These are phyloP conservation scores for Nevesoporus exiguus DNA, from an alignment of 768 basidiomycete species.

Conservation along the genomic window DNA sequence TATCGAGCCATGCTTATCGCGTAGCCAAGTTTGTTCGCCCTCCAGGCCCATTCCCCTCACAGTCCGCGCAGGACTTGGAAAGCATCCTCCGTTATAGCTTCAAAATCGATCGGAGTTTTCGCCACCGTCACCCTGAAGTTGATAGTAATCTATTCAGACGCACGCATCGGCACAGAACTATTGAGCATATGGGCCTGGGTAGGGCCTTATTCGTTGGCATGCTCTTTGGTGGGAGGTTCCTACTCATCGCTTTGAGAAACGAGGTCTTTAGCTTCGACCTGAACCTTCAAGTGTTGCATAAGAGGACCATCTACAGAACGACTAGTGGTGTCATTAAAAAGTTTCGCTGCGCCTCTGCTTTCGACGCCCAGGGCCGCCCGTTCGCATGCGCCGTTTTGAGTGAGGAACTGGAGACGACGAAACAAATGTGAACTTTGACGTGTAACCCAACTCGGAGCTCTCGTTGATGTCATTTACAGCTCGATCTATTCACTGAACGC, in stretches of 20 bases:
- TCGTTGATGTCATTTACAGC: constrained; percentile 4
- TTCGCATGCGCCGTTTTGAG: neutral
- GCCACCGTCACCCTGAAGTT: neutral
- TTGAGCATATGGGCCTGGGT: neutral
- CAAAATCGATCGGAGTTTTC: constrained; percentile 8
- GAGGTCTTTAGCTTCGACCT: constrained; percentile 9
- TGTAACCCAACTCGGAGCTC: too few relatives aligned
- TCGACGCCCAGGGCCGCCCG: neutral
- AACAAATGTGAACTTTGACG: neutral
- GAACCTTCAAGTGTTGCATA: neutral
- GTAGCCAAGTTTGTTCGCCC: constrained; percentile 10
- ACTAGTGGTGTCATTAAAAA: neutral
- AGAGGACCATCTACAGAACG: neutral
- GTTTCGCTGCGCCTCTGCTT: neutral
- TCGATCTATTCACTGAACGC: constrained; percentile 9
- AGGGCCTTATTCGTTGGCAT: neutral
- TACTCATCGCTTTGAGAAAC: constrained; percentile 11
- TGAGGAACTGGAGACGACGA: neutral
- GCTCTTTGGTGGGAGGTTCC: constrained; percentile 17
- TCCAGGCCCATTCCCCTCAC: constrained; percentile 17
- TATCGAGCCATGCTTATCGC: constrained; percentile 21
- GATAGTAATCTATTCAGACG: too few relatives aligned
- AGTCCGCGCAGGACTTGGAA: constrained; percentile 17
- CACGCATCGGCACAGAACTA: too few relatives aligned
- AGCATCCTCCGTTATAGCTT: constrained; percentile 5